phyloP scores from a whole-genome alignment of 2,329 filamentous ascomycete species.

The Aspergillus costaricaensis region DNA sequence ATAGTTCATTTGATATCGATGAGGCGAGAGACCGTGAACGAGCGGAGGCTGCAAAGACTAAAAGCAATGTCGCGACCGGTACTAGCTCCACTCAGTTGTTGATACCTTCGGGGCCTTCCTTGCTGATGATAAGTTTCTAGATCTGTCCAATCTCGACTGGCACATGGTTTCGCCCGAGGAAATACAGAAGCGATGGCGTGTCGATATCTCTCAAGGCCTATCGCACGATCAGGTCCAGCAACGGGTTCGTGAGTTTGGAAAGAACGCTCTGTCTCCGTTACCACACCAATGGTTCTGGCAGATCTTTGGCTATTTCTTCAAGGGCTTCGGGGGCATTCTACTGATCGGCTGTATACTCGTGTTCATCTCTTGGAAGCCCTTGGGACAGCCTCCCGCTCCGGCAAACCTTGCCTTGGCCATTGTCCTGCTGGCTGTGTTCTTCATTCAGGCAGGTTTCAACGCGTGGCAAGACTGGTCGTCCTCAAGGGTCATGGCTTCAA shows the following conservation, averaged over 20 bases:
- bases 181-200: constrained; percentile 61
- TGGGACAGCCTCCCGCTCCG: constrained; percentile 69
- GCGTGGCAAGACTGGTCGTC: constrained; percentile 76
- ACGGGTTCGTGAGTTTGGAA: constrained; percentile 62
- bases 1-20: constrained; percentile 58
- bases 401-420: constrained; percentile 74
- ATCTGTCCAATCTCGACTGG: constrained; percentile 62
- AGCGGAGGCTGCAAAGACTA: constrained; percentile 45
- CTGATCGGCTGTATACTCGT: constrained; percentile 70
- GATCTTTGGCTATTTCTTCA: constrained; percentile 71
- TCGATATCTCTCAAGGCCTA: constrained; percentile 60
- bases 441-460: constrained; percentile 70
- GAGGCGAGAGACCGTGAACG: constrained; percentile 54
- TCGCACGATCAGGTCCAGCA: constrained; percentile 59
- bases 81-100: constrained; percentile 5
- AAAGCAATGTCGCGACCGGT: constrained; percentile 51
- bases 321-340: constrained; percentile 73
- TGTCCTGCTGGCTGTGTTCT: constrained; percentile 69
- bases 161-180: constrained; percentile 62
- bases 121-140: constrained; percentile 34
- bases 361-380: constrained; percentile 74
- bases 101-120: neutral
- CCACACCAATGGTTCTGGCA: constrained; percentile 61
- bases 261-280: constrained; percentile 67
- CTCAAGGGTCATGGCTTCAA: constrained; percentile 74